These are phyloP conservation scores for Harrya chromipes DNA, from an alignment of 768 basidiomycete species.

Conservation along the genomic window DNA sequence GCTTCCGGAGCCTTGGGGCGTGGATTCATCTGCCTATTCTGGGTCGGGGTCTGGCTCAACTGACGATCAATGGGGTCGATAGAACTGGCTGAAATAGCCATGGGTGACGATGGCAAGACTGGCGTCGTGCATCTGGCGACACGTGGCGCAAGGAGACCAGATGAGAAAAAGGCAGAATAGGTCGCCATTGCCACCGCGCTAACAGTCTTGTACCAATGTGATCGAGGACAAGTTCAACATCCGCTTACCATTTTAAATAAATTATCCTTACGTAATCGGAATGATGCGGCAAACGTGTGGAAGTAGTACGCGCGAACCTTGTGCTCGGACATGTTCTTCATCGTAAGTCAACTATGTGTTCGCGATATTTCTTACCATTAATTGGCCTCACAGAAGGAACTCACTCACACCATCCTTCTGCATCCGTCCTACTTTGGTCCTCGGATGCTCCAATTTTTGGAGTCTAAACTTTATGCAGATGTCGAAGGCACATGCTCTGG, in stretches of 20 bases:
- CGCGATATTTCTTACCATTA: conserved; percentile 1
- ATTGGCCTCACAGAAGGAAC: conserved; percentile 67
- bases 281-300: background rate
- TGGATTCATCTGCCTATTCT: conserved; percentile 22
- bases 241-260: conserved; percentile 11
- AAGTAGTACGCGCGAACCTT: conserved; percentile 13
- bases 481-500: conserved; percentile 98
- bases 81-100: conserved; percentile 15
- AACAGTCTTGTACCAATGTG: background rate
- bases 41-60: conserved; percentile 37
- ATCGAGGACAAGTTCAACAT: conserved; percentile 17
- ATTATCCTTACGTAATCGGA: conserved; percentile 18
- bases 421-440: conserved; percentile 99
- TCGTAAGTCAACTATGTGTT: conserved; percentile 42
- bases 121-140: conserved; percentile 25
- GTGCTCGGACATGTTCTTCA: conserved; percentile 58
- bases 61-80: conserved; percentile 36
- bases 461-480: conserved; percentile 90
- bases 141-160: conserved; percentile 59
- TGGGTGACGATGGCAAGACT: conserved; percentile 24
- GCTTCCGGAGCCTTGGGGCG: conserved; percentile 22
- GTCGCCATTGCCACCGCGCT: conserved; percentile 32
- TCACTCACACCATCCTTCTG: conserved; percentile 95
- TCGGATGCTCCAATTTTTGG: conserved; percentile 89
- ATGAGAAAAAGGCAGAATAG: conserved; percentile 70